A percentile compares a stretch with the other conserved stretches of the same genome.
phyloP scores from a whole-genome alignment of 192 early-diverging fungal species.

The Phlyctochytrium arcticum region DNA sequence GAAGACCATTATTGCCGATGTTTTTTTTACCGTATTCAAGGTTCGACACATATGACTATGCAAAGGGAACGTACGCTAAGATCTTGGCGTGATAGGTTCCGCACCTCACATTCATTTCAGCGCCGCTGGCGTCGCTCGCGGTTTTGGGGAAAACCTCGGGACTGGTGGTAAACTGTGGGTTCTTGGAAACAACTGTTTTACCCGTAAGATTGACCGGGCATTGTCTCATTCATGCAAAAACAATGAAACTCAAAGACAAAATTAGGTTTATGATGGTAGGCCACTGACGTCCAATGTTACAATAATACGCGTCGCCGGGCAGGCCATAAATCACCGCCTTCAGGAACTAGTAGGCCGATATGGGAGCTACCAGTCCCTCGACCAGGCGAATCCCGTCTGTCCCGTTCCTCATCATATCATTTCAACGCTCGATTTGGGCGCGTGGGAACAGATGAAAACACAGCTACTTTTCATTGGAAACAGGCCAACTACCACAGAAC shows the following conservation, averaged over 20 bases:
- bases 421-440: slow-evolving; percentile 37
- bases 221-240: too few relatives aligned
- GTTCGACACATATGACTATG: slow-evolving; percentile 26
- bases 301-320: slow-evolving; percentile 63
- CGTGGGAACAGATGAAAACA: slow-evolving; percentile 66
- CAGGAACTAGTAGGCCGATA: slow-evolving; percentile 58
- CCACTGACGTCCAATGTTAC: slow-evolving; percentile 61
- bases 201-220: slow-evolving; percentile 56
- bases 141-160: slow-evolving; percentile 73
- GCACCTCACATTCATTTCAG: slow-evolving; percentile 70
- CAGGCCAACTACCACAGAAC: slow-evolving; percentile 41
- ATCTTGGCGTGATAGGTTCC: slow-evolving; percentile 56
- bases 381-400: not conserved
- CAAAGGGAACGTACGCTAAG: not conserved
- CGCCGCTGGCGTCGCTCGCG: slow-evolving; percentile 66
- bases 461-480: slow-evolving; percentile 59
- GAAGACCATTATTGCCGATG: slow-evolving; percentile 63
- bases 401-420: slow-evolving; percentile 41
- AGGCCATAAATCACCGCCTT: slow-evolving; percentile 55
- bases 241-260: too few relatives aligned
- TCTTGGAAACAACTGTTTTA: slow-evolving; percentile 67
- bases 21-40: slow-evolving; percentile 73
- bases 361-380: slow-evolving; percentile 40
- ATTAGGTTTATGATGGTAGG: slow-evolving; percentile 63
- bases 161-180: slow-evolving; percentile 83